Conservation (phyloP, 2,329 filamentous ascomycete genomes). For the Cercospora berteroae region DNA sequence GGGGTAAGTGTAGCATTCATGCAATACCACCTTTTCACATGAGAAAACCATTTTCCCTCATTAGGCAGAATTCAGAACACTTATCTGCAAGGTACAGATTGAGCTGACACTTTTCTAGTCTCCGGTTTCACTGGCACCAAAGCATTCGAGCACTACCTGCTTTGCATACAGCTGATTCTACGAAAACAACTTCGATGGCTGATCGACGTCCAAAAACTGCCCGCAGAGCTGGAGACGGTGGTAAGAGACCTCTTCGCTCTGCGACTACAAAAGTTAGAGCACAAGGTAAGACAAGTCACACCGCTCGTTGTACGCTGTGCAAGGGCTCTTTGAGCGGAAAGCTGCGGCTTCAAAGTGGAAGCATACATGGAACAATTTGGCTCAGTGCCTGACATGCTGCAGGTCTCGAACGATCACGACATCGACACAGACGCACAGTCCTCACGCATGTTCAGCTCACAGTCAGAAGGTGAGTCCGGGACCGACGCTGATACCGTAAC, state of each 20-base stretch:
- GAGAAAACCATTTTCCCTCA: background rate
- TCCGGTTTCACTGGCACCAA: slow-evolving; percentile 58
- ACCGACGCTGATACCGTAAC: slow-evolving; percentile 33
- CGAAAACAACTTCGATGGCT: slow-evolving; percentile 78
- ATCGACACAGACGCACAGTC: slow-evolving; percentile 39
- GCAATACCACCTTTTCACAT: background rate
- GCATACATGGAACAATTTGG: background rate
- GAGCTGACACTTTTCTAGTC: slow-evolving; percentile 9
- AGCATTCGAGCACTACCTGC: slow-evolving; percentile 75
- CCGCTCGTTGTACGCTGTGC: background rate
- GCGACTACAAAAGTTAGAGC: slow-evolving; percentile 59
- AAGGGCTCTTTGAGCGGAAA: background rate
- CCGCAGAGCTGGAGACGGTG: slow-evolving; percentile 61
- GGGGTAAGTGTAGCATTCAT: background rate
- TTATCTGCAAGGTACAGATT: background rate
- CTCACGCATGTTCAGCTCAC: slow-evolving; percentile 59
- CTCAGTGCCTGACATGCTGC: slow-evolving; percentile 5
- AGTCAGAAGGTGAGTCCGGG: slow-evolving; percentile 50
- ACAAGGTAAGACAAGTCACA: slow-evolving; percentile 33
- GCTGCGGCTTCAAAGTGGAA: background rate
- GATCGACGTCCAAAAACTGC: slow-evolving; percentile 63
- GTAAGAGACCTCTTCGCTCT: slow-evolving; percentile 84
- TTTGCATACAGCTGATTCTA: slow-evolving; percentile 79
- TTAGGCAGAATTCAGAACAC: background rate
- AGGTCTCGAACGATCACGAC: slow-evolving; percentile 31